phyloP scores from a whole-genome alignment of 306 rosid species.

The Nissolia schottii region DNA sequence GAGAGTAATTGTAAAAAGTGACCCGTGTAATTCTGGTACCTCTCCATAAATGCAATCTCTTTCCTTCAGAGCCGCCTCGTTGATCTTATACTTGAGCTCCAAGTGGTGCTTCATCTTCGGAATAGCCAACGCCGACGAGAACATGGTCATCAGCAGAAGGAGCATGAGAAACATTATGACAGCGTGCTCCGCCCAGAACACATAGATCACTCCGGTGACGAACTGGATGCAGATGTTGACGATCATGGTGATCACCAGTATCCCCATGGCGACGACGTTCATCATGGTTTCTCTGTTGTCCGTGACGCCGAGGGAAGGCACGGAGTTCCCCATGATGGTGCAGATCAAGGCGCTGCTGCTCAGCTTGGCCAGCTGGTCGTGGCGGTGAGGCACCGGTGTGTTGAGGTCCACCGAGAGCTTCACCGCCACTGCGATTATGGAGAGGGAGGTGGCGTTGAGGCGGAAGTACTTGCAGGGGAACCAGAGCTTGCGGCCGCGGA shows the following conservation, averaged over 20 bases:
- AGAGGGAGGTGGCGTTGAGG: conserved; percentile 73
- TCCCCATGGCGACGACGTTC: conserved; percentile 68
- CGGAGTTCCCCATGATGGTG: conserved; percentile 64
- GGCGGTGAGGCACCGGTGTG: conserved; percentile 73
- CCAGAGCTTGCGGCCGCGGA: conserved; percentile 61
- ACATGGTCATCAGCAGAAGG: conserved; percentile 49
- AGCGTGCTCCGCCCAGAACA: conserved; percentile 63
- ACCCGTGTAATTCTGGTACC: too few relatives aligned
- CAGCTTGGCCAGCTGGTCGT: conserved; percentile 79
- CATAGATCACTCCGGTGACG: conserved; percentile 79
- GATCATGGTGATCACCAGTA: conserved; percentile 67
- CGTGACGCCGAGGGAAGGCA: conserved; percentile 85
- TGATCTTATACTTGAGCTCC: conserved; percentile 41
- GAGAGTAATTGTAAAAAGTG: too few relatives aligned
- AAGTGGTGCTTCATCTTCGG: conserved; percentile 57
- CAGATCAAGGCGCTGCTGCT: conserved; percentile 68
- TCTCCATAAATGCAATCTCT: too few relatives aligned
- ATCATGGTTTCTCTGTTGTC: conserved; percentile 52
- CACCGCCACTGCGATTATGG: conserved; percentile 57
- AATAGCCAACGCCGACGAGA: conserved; percentile 50
- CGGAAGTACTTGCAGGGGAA: conserved; percentile 71
- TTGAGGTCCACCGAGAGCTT: conserved; percentile 77
- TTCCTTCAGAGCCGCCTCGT: conserved; percentile 48
- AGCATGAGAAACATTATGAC: conserved; percentile 59
- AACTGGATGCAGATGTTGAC: conserved; percentile 74